Evolutionary conservation across 1,284 basidiomycete genomes (phyloP), one percentile per base, ranked within the genome.

Genomic region (Cryptococcus hybrid): DNA sequence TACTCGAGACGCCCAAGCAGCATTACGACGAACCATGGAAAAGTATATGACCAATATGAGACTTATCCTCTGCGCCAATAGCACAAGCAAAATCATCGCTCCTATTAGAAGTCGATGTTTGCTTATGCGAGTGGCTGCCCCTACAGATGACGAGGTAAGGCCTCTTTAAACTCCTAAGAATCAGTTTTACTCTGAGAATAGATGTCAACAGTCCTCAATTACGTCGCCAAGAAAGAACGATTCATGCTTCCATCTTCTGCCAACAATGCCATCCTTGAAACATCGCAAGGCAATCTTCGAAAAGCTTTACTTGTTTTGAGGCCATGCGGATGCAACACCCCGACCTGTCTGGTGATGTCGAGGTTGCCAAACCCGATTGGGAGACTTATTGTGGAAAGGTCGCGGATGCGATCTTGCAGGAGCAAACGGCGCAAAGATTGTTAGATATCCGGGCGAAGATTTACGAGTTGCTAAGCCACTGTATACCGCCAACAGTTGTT

Each of bases 41-140:
- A 95, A 98, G 78, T 99, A 97, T 81, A 98, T 97, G 90, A 87
- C 86, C 50, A 99, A 98, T 76, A 85, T 99, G 84, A 87, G 96
- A 48, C 86, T 99, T 64, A 95, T 99, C 68, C 84, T 99, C 9
- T 98, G 95, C 75, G 92, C 95, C n/a, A 96, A 92, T 77, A 94
- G 90, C 73, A 98, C 96, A 2, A 90, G 89, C 72, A 89, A 90
- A 67, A 89, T 99, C 61, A 99, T 99, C 71, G 93, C 93, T 0
- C 96, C 95, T 2, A 99, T 99, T 74, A 88, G 92, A 73, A 92
- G 89, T 81, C 86, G 95, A 54, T 99, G 96, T 80, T 81, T 99
- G 47, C 83, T 99, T 40, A 84, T 99, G 67, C 85, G 95, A 48
- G 93, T 99, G 7, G 90, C 93, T 0, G 93, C 95, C 12, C 95